Evolutionary conservation across 2,329 filamentous ascomycete genomes (phyloP), one percentile per base, ranked within the genome.

Genomic region (Ceratocystis papillata): DNA sequence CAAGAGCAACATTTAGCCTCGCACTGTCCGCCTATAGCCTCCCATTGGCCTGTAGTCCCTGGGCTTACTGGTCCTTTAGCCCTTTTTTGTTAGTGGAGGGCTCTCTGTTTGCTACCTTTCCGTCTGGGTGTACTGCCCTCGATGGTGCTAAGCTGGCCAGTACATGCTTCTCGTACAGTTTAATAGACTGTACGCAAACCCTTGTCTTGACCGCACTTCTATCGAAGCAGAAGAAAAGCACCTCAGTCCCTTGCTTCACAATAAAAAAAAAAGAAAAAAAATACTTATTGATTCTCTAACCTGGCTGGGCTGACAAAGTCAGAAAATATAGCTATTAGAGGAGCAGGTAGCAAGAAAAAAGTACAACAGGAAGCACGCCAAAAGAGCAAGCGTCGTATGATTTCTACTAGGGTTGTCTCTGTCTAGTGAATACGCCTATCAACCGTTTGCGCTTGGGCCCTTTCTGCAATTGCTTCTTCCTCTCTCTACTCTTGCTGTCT

Each of bases 1-100:
- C 25, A 30, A n/a, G 20, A 59, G 17, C 55, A 59, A 4, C 55
- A 20, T 20, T 37, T 59, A 59, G 55, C n/a, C 28, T 59, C 55
- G 55, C 55, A 59, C 55, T 59, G 55, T 59, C 25, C 55, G 28
- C 55, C 55, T 59, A 17, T 59, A 59, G 55, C 28, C 25, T 59
- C 28, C 17, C 55, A 59, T 59, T 59, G 55, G 55, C 28, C 22
- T 8, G 53, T n/a, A 28, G 55, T 20, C 55, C 55, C 55, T 59
- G 53, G 53, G 17, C 28, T 17, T 30, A 33, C 30, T 57, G 53
- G 53, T 30, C 55, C 28, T 37, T 59, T 33, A 30, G 28, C 55
- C 30, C 28, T 59, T 59, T 59, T 53, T 25, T 53, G n/a, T 53
- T 59, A 33, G 55, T 30, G 28, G 48, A 53, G 48, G 48, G 48